Evolutionary conservation across 176 grass and related monocot genomes (phyloP), one percentile per base, ranked within the genome.

Genomic region (Musa troglodytarum): DNA sequence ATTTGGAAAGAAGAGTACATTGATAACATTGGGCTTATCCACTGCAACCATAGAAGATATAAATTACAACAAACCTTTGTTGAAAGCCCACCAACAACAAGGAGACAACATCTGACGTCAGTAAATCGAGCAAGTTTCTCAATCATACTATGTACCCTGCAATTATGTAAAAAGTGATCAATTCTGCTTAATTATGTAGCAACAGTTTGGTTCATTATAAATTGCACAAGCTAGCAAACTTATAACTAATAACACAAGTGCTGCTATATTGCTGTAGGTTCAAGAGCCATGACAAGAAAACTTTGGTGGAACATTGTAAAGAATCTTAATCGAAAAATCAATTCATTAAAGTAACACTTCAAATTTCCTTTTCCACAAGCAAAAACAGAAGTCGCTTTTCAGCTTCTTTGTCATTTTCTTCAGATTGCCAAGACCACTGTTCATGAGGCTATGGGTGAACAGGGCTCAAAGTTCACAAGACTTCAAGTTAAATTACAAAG

Each of bases 81-180:
- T 80, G 95, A 85, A 82, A 98, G 95, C 24, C 95, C 90, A 71
- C 95, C 95, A 63, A 98, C 84, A 80, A 98, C 84, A 78, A 98
- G 90, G 83, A n/a, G n/a, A n/a, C 95, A 93, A 43, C 90, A 98
- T 83, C 95, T 91, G 53, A 98, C 86, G 81, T 98, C 95, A 61
- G 90, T 93, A 76, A 98, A 98, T 49, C 93, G 95, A 26, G 88
- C 88, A 75, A 98, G 73, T 87, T 93, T 98, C 57, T 93, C 88
- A 0, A 93, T 89, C 95, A 98, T 98, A 77, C 95, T 93, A 82
- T 98, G 95, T 6, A 98, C 80, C 82, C 93, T 96, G 81, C 75
- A 88, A 71, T 81, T 63, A 10, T 23, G 59, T 49, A 7, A 62
- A 43, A 43, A 64, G 61, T 23, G 10, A 24, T 52, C 57, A 77